phyloP scores from a whole-genome alignment of 129 eudicot genomes.

The Flaveria trinervia region DNA sequence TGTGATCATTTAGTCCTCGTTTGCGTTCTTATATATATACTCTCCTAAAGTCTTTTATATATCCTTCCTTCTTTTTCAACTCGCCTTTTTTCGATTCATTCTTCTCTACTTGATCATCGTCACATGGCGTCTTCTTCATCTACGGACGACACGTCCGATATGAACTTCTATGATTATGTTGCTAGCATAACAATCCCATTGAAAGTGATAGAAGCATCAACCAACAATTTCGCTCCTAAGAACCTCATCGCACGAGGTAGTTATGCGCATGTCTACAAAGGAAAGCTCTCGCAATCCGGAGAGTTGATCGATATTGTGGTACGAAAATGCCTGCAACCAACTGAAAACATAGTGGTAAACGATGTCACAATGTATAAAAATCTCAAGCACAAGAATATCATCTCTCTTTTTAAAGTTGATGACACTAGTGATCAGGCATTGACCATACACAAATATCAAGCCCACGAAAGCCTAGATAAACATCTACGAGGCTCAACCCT shows the following conservation, averaged over 20 bases:
- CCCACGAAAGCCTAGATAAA: neutral
- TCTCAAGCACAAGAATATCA: slow-evolving; percentile 53
- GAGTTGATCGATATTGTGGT: slow-evolving; percentile 40
- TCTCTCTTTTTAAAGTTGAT: slow-evolving; percentile 51
- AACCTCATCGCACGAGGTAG: slow-evolving; percentile 58
- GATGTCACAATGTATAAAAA: slow-evolving; percentile 47
- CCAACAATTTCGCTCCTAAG: slow-evolving; percentile 55
- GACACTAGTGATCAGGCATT: slow-evolving; percentile 29
- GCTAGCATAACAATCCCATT: slow-evolving; percentile 19
- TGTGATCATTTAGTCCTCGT: too few relatives aligned
- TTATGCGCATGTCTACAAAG: slow-evolving; percentile 53
- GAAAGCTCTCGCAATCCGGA: neutral
- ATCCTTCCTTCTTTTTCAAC: too few relatives aligned
- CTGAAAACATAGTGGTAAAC: slow-evolving; percentile 41
- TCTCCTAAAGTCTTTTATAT: slow-evolving; percentile 13
- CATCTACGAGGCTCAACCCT: neutral
- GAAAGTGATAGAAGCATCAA: slow-evolving; percentile 47
- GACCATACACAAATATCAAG: neutral
- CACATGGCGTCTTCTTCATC: neutral
- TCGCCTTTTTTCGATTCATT: neutral
- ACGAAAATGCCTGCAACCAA: slow-evolving; percentile 45
- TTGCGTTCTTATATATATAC: too few relatives aligned
- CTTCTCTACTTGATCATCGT: neutral
- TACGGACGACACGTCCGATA: neutral
- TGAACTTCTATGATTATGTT: neutral